These are phyloP conservation scores for Plasmodium gonderi DNA, from an alignment of 169 alveolate genomes.

Conservation along the genomic window DNA sequence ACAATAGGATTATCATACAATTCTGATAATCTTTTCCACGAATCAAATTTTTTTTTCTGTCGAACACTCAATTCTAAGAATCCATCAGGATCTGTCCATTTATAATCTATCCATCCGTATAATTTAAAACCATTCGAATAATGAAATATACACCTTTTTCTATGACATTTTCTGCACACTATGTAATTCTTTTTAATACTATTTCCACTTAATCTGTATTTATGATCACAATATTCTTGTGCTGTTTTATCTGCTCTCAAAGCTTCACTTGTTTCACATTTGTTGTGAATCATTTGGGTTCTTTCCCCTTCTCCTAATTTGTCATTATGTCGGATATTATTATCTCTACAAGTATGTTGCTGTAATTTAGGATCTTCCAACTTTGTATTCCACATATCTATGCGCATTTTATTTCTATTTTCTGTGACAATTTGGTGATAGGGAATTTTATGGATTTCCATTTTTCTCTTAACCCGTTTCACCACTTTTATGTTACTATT, in stretches of 20 bases:
- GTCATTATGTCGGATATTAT: not conserved
- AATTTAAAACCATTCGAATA: conserved; percentile 42
- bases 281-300: not conserved
- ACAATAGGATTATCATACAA: conserved; percentile 73
- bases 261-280: not conserved
- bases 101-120: conserved; percentile 76
- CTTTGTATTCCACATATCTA: not conserved
- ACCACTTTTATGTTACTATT: not conserved
- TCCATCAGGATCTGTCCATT: conserved; percentile 90
- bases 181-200: conserved; percentile 51
- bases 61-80: conserved; percentile 78
- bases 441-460: not conserved
- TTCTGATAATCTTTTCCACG: conserved; percentile 85
- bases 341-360: not conserved
- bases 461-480: not conserved
- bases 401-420: not conserved
- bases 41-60: conserved; percentile 79
- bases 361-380: not conserved
- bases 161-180: conserved; percentile 28
- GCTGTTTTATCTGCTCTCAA: not conserved
- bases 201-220: conserved; percentile 28
- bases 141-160: conserved; percentile 70
- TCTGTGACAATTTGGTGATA: not conserved
- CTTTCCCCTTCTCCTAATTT: not conserved
- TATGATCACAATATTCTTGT: conserved; percentile 18